Evolutionary conservation across 352 stramenopile genomes (phyloP).

Genomic region (Phytopythium mirpurense): DNA sequence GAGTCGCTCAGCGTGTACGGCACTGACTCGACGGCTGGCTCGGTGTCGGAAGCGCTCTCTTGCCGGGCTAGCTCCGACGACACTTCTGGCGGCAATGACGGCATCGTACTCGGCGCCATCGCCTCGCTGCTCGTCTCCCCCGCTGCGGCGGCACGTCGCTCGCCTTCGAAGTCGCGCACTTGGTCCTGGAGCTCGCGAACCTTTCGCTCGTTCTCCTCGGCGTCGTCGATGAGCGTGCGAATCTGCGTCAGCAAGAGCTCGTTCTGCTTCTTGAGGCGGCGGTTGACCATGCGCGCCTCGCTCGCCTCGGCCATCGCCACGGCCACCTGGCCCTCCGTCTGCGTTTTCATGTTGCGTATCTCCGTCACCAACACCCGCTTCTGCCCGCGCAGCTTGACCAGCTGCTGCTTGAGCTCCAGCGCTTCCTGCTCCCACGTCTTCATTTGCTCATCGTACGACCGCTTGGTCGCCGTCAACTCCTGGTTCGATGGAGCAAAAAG

Average conservation of each 20-base stretch:
- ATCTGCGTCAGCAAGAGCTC: slow-evolving; percentile 78
- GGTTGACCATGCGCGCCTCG: slow-evolving; percentile 86
- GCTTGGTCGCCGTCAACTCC: slow-evolving; percentile 66
- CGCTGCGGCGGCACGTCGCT: neutral
- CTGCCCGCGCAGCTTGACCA: slow-evolving; percentile 75
- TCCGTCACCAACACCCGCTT: slow-evolving; percentile 75
- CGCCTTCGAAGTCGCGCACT: slow-evolving; percentile 8
- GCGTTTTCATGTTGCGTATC: slow-evolving; percentile 72
- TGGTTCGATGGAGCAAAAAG: too few relatives aligned
- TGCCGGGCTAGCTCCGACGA: neutral
- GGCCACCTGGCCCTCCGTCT: slow-evolving; percentile 66
- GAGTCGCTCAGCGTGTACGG: slow-evolving; percentile 65
- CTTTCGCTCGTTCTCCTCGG: slow-evolving; percentile 38
- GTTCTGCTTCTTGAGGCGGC: slow-evolving; percentile 78
- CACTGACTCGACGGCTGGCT: slow-evolving; percentile 14
- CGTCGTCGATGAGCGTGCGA: slow-evolving; percentile 61
- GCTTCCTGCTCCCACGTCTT: slow-evolving; percentile 44
- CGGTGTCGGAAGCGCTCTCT: slow-evolving; percentile 2
- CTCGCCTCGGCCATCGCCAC: slow-evolving; percentile 81
- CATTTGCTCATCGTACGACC: slow-evolving; percentile 65
- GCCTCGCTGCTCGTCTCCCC: neutral
- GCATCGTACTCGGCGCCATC: neutral
- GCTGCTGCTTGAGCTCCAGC: slow-evolving; percentile 52
- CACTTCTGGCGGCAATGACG: neutral
- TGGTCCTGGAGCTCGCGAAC: slow-evolving; percentile 26